Conservation (phyloP, 345 rosid species). For the Melastoma malabathricum region DNA sequence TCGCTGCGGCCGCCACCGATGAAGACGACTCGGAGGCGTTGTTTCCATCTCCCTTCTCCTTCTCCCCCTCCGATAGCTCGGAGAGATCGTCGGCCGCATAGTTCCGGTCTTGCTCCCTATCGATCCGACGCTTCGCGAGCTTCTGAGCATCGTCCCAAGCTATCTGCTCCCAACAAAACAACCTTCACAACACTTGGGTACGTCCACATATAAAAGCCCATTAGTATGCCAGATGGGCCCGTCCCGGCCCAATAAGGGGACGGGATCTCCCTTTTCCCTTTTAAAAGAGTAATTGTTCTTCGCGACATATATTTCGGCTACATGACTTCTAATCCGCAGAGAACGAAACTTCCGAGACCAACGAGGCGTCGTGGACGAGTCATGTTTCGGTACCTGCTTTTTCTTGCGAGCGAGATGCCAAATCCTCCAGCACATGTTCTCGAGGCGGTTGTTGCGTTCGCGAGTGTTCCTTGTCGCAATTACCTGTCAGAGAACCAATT, state of each 20-base stretch:
- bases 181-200: too few species aligned
- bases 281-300: too few species aligned
- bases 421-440: conserved; percentile 94
- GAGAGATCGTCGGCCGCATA: conserved; percentile 71
- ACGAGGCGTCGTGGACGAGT: neutral
- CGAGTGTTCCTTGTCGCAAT: conserved; percentile 89
- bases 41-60: conserved; percentile 25
- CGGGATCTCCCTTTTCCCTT: too few species aligned
- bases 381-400: conserved; percentile 51
- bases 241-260: too few species aligned
- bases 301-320: too few species aligned
- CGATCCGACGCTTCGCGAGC: conserved; percentile 46
- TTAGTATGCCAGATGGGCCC: too few species aligned
- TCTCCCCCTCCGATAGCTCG: conserved; percentile 80
- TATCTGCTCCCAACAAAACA: conserved; percentile 21
- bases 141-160: conserved; percentile 55
- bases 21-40: conserved; percentile 18
- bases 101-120: conserved; percentile 62
- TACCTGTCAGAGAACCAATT: conserved; percentile 31
- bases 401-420: conserved; percentile 92
- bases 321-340: too few species aligned
- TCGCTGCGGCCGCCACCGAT: conserved; percentile 9
- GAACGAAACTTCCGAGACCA: too few species aligned
- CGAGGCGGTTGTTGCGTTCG: conserved; percentile 77
- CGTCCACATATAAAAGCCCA: too few species aligned